A percentile compares a stretch with the other conserved stretches of the same genome.
Conservation (phyloP, 2,329 filamentous ascomycete genomes). For the Tolypocladium paradoxum region DNA sequence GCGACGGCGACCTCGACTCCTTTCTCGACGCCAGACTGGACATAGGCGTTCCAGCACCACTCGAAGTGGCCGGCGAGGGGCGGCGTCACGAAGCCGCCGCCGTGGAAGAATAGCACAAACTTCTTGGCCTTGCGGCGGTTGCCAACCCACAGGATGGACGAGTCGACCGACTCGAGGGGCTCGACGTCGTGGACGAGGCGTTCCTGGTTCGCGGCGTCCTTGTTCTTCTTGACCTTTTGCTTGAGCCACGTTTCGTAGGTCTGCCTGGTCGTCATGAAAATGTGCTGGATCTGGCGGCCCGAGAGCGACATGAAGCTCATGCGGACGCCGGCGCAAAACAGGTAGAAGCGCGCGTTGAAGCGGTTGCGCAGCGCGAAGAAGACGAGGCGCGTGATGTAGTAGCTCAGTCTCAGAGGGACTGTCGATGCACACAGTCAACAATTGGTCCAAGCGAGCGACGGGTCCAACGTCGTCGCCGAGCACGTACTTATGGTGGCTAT, state of each 20-base stretch:
- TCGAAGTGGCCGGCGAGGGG: conserved; percentile 12
- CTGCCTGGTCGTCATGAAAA: conserved; percentile 7
- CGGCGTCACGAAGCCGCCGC: conserved; percentile 15
- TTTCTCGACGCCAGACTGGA: conserved; percentile 9
- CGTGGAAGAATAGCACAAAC: conserved; percentile 18
- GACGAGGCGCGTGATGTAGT: conserved; percentile 5
- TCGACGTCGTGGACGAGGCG: conserved; percentile 9
- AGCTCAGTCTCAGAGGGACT: conserved; percentile 6
- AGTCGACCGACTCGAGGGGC: conserved; percentile 7
- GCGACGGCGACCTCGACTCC: conserved; percentile 18
- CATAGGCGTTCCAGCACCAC: conserved; percentile 16
- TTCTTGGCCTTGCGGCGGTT: conserved; percentile 14
- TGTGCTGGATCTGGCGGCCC: conserved; percentile 12
- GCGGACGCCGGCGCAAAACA: conserved; percentile 8
- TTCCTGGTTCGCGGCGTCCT: conserved; percentile 4
- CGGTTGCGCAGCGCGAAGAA: conserved; percentile 8
- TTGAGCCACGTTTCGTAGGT: conserved; percentile 13
- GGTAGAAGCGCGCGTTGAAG: conserved; percentile 6
- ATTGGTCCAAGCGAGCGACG: neutral
- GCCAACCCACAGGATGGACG: conserved; percentile 17
- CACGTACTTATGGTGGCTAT: conserved; percentile 7
- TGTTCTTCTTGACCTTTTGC: conserved; percentile 6
- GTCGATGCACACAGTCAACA: neutral
- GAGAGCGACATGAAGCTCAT: conserved; percentile 10
- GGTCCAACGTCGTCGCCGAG: neutral